These are phyloP conservation scores for Rhodocollybia butyracea DNA, from an alignment of 768 basidiomycete genomes.

Conservation along the genomic window DNA sequence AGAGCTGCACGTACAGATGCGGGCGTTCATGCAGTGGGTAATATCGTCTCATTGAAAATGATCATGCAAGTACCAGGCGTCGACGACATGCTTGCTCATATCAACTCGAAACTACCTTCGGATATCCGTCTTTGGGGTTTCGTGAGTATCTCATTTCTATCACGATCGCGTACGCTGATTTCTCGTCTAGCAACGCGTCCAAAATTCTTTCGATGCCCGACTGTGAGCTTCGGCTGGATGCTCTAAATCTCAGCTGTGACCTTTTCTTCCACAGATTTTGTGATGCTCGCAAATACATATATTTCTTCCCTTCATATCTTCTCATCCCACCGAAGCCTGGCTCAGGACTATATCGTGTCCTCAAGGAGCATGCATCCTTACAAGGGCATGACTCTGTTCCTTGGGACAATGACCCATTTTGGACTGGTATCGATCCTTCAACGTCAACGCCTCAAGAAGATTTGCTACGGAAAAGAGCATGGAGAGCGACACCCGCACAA, in stretches of 20 bases:
- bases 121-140: slow-evolving; percentile 93
- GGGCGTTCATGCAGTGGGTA: slow-evolving; percentile 96
- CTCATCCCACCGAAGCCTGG: slow-evolving; percentile 86
- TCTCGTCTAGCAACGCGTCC: slow-evolving; percentile 30
- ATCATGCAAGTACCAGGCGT: slow-evolving; percentile 75
- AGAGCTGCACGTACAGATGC: slow-evolving; percentile 96
- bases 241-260: not conserved
- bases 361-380: slow-evolving; percentile 30
- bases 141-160: slow-evolving; percentile 38
- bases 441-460: slow-evolving; percentile 52
- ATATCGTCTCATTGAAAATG: slow-evolving; percentile 89
- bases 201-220: slow-evolving; percentile 82
- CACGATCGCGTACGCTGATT: not conserved
- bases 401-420: slow-evolving; percentile 52
- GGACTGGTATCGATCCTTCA: slow-evolving; percentile 39
- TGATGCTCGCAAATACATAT: slow-evolving; percentile 96
- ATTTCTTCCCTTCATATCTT: slow-evolving; percentile 92
- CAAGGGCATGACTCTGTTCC: slow-evolving; percentile 21
- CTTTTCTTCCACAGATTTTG: slow-evolving; percentile 57
- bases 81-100: slow-evolving; percentile 60
- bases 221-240: slow-evolving; percentile 36
- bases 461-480: slow-evolving; percentile 62
- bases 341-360: slow-evolving; percentile 51
- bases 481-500: slow-evolving; percentile 57
- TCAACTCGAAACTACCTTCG: slow-evolving; percentile 88